Evolutionary conservation across 1,139 yeast species (phyloP), one percentile per base, ranked within the genome.

Genomic region (Yamadazyma mexicana): DNA sequence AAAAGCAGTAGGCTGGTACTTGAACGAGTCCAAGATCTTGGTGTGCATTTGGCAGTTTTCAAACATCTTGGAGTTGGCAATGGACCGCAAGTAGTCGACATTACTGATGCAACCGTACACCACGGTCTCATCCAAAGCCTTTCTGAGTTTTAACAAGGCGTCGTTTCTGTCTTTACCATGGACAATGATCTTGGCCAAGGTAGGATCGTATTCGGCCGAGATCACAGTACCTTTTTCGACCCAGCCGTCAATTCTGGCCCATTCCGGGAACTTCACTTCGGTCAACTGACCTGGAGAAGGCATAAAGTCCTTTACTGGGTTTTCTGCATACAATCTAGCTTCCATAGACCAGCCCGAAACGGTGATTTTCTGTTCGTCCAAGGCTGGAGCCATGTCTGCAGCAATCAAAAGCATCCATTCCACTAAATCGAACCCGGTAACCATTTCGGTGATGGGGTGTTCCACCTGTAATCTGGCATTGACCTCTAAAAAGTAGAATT

Each of bases 381-480:
- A 85, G 55, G 83, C 87, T 5, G 96, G 95, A 5, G 97, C 83
- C 50, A 76, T 75, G 56, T 87, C 91, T 28, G 95, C 96, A 28
- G 98, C 97, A 60, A 91, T 84, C 52, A 74, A 73, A 48, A 92
- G 69, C 98, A 92, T 91, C 96, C 96, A 87, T 64, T 92, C 97
- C 18, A 92, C 98, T 50, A 92, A 73, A 62, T 92, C 98, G 40
- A 89, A 67, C 3, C 97, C 97, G 20, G 97, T 88, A 23, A 87
- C 95, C 81, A 83, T 76, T 66, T 92, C 98, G 23, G 98, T 92
- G 52, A 92, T 84, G 33, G 98, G 98, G 62, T 92, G 98, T 66
- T 92, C 98, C 35, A 92, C 98, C 66, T 92, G 98, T 51, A 92
- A 76, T 62, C 98, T 82, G 9, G 98, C 95, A 61, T 92, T 92